Evolutionary conservation across 148 eudicot genomes (phyloP), one percentile per base, ranked within the genome.

Genomic region (Drosera capensis): DNA sequence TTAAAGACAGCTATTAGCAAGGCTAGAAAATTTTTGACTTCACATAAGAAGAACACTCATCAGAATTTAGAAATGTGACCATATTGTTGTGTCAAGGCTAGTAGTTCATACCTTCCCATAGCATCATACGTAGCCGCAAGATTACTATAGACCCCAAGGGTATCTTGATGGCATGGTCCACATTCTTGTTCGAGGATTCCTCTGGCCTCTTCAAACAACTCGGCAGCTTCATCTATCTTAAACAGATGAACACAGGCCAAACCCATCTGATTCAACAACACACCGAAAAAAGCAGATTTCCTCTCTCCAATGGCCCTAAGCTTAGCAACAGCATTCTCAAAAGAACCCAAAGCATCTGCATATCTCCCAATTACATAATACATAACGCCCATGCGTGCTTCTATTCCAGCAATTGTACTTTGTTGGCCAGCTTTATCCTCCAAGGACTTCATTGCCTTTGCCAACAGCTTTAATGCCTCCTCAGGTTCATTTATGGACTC

Each of bases 121-220:
- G 40, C 55, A 18, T 51, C 55, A 6, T 51, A 51, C 5, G 45
- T 38, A 18, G 44, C 55, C 25, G 55, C 55, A 38, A 51, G 55
- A 21, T 51, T 51, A 31, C 55, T 51, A 13, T 40, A 51, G 13
- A 51, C 55, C 7, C 31, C 55, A 22, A 51, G 55, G 8, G 55
- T 51, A 3, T 51, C 55, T 12, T 40, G 55, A 39, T 51, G 55
- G 5, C 23, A 39, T 2, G 44, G 34, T 2, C 55, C 55, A 16
- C 17, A 51, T 13, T 51, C 45, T 37, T 23, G 18, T 11, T 39
- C 29, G 20, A 51, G n/a, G 16, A 51, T 24, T 5, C 20, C 18
- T 34, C 45, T 39, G 22, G 55, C 55, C 38, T 51, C 45, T 17
- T 51, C 35, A 11, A 51, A 51, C 22, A 51, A 12, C 20, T 23